These are phyloP conservation scores for Diphasiastrum complanatum DNA, from an alignment of 83 land plant species.

Conservation along the genomic window DNA sequence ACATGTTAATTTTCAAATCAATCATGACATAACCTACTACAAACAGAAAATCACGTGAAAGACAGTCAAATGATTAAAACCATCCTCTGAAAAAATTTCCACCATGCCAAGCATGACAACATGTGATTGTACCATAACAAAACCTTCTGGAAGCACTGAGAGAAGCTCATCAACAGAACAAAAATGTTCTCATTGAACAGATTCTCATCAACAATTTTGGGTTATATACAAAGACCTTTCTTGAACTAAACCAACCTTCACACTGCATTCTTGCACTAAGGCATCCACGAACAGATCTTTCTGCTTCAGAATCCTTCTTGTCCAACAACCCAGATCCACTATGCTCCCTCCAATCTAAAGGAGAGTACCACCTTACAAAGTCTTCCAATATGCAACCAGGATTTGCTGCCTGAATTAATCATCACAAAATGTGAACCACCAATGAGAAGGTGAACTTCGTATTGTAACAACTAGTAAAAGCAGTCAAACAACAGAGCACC, in stretches of 20 bases:
- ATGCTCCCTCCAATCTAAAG: conserved; percentile 79
- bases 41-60: too few relatives aligned
- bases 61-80: too few relatives aligned
- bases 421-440: too few relatives aligned
- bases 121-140: neutral
- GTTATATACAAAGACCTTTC: neutral
- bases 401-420: conserved; percentile 77
- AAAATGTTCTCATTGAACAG: conserved; percentile 5
- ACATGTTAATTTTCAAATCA: too few relatives aligned
- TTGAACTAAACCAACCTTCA: conserved; percentile 46
- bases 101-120: too few relatives aligned
- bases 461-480: too few relatives aligned
- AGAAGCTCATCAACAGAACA: neutral
- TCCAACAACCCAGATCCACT: conserved; percentile 27
- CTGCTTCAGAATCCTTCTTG: conserved; percentile 30
- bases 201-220: neutral
- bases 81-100: too few relatives aligned
- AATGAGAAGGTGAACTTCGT: too few relatives aligned
- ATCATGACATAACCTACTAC: too few relatives aligned
- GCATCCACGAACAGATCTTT: conserved; percentile 47
- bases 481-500: too few relatives aligned
- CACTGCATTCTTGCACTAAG: conserved; percentile 83
- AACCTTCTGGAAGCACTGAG: neutral
- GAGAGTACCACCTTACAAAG: conserved; percentile 97
- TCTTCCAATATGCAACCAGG: conserved; percentile 97